Evolutionary conservation across 371 early-diverging fungal species (phyloP).

Genomic region (Saksenaea oblongispora): DNA sequence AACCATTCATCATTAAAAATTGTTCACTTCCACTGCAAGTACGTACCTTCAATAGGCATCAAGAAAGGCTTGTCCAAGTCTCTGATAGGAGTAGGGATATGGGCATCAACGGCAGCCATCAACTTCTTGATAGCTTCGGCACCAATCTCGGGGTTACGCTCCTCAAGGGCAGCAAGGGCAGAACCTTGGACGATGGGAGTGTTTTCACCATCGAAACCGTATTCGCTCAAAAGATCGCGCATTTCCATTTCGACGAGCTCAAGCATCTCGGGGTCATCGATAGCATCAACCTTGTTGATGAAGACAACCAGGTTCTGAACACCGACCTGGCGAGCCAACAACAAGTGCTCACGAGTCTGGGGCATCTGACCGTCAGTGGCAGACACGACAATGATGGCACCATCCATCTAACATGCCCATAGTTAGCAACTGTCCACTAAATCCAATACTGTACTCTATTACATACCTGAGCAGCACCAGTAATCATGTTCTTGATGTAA

Average conservation of each 20-base stretch:
- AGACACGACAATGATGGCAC: slow-evolving; percentile 98
- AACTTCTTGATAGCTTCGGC: slow-evolving; percentile 85
- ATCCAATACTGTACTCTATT: background rate
- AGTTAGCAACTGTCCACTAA: background rate
- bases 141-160: slow-evolving; percentile 90
- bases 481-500: slow-evolving; percentile 99
- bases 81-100: slow-evolving; percentile 93
- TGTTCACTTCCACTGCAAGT: background rate
- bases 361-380: slow-evolving; percentile 96
- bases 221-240: slow-evolving; percentile 91
- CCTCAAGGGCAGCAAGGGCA: slow-evolving; percentile 95
- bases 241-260: slow-evolving; percentile 99
- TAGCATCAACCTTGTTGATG: slow-evolving; percentile 98
- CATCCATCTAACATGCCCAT: slow-evolving; percentile 74
- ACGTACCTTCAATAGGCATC: slow-evolving; percentile 90
- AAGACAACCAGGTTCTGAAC: slow-evolving; percentile 95
- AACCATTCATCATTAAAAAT: slow-evolving; percentile 11
- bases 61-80: slow-evolving; percentile 98
- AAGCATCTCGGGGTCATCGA: slow-evolving; percentile 96
- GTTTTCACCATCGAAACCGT: slow-evolving; percentile 93
- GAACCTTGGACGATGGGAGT: slow-evolving; percentile 95
- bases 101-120: slow-evolving; percentile 92
- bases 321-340: slow-evolving; percentile 97
- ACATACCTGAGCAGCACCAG: slow-evolving; percentile 93
- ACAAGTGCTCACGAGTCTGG: slow-evolving; percentile 97